Evolutionary conservation across 208 protist genomes (phyloP).

Genomic region (Trypanosoma platydactyli): DNA sequence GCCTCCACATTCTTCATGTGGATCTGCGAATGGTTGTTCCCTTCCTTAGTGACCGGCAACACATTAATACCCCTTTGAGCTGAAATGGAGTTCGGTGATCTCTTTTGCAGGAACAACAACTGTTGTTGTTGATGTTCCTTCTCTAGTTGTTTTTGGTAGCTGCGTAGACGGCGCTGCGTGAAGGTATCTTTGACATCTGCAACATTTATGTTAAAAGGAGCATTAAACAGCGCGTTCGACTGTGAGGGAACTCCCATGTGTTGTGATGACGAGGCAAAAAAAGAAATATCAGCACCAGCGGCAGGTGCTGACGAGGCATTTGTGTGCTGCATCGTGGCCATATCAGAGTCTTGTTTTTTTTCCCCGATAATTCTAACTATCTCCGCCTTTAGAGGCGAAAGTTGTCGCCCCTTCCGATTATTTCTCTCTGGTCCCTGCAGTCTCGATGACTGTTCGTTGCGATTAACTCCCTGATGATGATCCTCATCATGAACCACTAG

Average conservation of each 20-base stretch:
- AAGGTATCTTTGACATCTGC: conserved; percentile 9
- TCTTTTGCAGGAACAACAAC: not conserved
- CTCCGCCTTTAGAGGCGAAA: not conserved
- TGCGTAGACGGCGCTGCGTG: conserved; percentile 3
- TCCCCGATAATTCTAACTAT: not conserved
- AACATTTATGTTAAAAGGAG: not conserved
- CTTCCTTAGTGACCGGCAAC: not conserved
- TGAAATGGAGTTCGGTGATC: not conserved
- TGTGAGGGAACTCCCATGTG: not conserved
- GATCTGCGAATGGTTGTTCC: too few species aligned
- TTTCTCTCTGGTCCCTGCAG: not conserved
- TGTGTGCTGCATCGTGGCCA: not conserved
- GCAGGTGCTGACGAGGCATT: not conserved
- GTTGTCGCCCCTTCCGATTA: not conserved
- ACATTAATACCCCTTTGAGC: not conserved
- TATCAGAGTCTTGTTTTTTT: not conserved
- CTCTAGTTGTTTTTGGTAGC: conserved; percentile 10
- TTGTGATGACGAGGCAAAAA: not conserved
- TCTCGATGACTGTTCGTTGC: not conserved
- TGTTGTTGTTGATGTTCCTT: not conserved
- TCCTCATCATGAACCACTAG: not conserved
- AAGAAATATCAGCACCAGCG: not conserved
- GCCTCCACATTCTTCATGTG: too few species aligned
- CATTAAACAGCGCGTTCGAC: not conserved
- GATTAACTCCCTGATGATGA: not conserved